phyloP scores from a whole-genome alignment of 1,139 yeast species.

The Yueomyces sp. region DNA sequence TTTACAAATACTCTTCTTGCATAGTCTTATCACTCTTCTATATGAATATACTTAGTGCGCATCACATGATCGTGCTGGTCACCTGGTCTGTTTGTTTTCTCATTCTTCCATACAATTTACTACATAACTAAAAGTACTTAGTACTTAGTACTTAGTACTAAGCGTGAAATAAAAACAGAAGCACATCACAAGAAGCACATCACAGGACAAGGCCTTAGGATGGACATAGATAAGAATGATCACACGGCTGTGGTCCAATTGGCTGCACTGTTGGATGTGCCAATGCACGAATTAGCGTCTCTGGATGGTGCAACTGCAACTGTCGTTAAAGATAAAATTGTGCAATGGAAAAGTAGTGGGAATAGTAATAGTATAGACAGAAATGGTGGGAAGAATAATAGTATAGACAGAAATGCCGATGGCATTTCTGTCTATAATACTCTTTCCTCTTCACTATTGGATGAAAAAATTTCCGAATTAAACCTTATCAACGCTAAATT shows the following conservation, averaged over 20 bases:
- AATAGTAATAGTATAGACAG: not conserved
- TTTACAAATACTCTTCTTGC: too few species aligned
- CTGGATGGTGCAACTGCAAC: not conserved
- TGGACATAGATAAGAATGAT: not conserved
- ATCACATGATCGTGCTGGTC: too few species aligned
- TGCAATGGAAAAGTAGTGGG: not conserved
- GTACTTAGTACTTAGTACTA: too few species aligned
- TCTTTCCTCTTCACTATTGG: not conserved
- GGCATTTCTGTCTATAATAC: not conserved
- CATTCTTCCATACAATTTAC: too few species aligned
- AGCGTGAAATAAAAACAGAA: too few species aligned
- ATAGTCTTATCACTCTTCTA: too few species aligned
- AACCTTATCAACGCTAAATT: not conserved
- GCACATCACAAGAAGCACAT: too few species aligned
- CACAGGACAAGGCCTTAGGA: not conserved
- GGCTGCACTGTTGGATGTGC: constrained; percentile 3
- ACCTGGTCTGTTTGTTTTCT: too few species aligned
- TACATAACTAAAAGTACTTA: too few species aligned
- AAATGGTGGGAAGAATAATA: not conserved
- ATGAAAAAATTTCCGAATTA: constrained; percentile 3
- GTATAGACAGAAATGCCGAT: not conserved
- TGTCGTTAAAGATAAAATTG: not conserved
- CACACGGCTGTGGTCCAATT: constrained; percentile 1
- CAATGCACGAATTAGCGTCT: constrained; percentile 1
- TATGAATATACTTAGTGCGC: too few species aligned